These are phyloP conservation scores for Picea mariana DNA, from an alignment of 83 land plant genomes.

Conservation along the genomic window DNA sequence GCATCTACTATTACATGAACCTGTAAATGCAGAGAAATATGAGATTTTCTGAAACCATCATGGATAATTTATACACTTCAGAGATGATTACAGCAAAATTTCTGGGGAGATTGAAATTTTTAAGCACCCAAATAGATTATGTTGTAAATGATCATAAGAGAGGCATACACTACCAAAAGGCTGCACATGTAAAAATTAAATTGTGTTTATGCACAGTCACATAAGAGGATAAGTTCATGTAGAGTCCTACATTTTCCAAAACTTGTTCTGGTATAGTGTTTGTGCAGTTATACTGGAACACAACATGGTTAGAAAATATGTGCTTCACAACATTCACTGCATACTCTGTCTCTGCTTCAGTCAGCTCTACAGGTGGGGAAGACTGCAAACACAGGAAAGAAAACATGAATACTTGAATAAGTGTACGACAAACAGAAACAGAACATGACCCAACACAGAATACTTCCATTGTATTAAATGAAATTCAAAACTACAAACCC, in stretches of 20 bases:
- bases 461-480: neutral
- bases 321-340: constrained; percentile 95
- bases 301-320: constrained; percentile 78
- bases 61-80: neutral
- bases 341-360: constrained; percentile 97
- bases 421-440: neutral
- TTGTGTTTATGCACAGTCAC: too few relatives aligned
- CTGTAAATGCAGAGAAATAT: constrained; percentile 38
- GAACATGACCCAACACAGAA: neutral
- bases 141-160: neutral
- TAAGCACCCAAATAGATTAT: neutral
- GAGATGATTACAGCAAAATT: neutral
- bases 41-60: neutral
- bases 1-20: constrained; percentile 83
- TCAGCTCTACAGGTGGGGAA: constrained; percentile 89
- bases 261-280: constrained; percentile 92
- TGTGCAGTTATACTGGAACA: constrained; percentile 95
- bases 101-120: neutral
- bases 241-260: constrained; percentile 68
- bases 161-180: neutral
- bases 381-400: constrained; percentile 56
- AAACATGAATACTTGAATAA: neutral
- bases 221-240: neutral
- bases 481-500: neutral
- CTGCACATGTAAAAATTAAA: neutral